phyloP scores from a whole-genome alignment of 108 stramenopile species.

The Nannochloropsis gaditana region DNA sequence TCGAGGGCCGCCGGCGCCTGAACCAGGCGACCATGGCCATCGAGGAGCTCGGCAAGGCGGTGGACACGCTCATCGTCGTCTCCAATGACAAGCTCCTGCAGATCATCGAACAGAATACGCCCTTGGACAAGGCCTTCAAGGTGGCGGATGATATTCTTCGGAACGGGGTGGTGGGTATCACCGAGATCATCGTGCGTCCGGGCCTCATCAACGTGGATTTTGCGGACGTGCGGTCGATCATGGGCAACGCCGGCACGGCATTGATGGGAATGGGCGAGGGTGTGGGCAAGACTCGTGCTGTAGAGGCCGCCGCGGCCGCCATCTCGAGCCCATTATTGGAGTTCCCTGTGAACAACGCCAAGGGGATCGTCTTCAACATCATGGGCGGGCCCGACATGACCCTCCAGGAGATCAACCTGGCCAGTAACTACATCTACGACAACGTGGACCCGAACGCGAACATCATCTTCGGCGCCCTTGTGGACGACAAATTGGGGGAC shows the following conservation, averaged over 20 bases:
- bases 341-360: slow-evolving; percentile 75
- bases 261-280: slow-evolving; percentile 85
- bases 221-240: slow-evolving; percentile 78
- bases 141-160: slow-evolving; percentile 85
- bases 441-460: slow-evolving; percentile 84
- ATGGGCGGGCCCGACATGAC: slow-evolving; percentile 74
- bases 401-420: slow-evolving; percentile 75
- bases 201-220: slow-evolving; percentile 88
- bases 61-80: slow-evolving; percentile 86
- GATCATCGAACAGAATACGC: slow-evolving; percentile 82
- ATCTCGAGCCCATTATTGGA: slow-evolving; percentile 78
- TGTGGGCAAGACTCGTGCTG: slow-evolving; percentile 68
- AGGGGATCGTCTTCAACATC: slow-evolving; percentile 84
- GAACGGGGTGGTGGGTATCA: slow-evolving; percentile 76
- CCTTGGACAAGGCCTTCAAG: slow-evolving; percentile 72
- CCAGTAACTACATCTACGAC: slow-evolving; percentile 79
- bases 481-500: slow-evolving; percentile 76
- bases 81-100: slow-evolving; percentile 83
- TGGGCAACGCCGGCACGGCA: slow-evolving; percentile 82
- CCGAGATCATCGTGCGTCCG: slow-evolving; percentile 80
- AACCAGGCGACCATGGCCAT: slow-evolving; percentile 68
- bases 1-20: slow-evolving; percentile 78
- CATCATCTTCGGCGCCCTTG: slow-evolving; percentile 85
- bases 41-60: slow-evolving; percentile 62
- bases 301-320: slow-evolving; percentile 78